A percentile compares a stretch with the other conserved stretches of the same genome.
Evolutionary conservation across 257 asterid genomes (phyloP).

Genomic region (Craterostigma plantagineum): DNA sequence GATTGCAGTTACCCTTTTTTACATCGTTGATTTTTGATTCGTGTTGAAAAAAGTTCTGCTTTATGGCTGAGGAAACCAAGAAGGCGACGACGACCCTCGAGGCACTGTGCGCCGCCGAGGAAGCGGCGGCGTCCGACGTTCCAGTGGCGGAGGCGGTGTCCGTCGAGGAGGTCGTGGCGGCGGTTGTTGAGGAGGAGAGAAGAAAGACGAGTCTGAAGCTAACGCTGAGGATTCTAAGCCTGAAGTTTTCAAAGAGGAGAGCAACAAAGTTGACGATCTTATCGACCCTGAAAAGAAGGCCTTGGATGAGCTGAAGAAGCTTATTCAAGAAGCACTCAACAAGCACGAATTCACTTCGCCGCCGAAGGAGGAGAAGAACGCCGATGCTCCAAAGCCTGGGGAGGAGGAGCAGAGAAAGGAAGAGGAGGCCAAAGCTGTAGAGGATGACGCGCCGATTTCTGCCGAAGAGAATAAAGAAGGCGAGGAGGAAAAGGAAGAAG

Average conservation of each 20-base stretch:
- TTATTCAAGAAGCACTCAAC: conserved; percentile 2
- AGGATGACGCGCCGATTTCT: too few species aligned
- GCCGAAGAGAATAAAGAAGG: too few species aligned
- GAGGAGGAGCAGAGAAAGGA: background rate
- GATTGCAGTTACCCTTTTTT: too few species aligned
- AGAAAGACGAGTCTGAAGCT: background rate
- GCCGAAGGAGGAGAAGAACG: too few species aligned
- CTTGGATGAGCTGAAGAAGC: background rate
- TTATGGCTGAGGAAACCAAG: too few species aligned
- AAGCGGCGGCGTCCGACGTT: background rate
- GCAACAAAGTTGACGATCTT: conserved; percentile 3
- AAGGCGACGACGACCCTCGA: too few species aligned
- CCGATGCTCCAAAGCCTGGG: background rate
- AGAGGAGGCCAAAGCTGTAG: too few species aligned
- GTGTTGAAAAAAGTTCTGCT: too few species aligned
- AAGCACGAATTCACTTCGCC: conserved; percentile 2
- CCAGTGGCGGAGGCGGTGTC: background rate
- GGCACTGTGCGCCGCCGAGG: too few species aligned
- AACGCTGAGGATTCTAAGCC: background rate
- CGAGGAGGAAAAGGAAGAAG: background rate
- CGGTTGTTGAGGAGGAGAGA: background rate
- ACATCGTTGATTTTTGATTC: too few species aligned
- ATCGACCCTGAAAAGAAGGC: conserved; percentile 3
- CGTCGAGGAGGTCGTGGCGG: background rate
- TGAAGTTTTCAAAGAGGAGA: conserved; percentile 3